phyloP scores from a whole-genome alignment of 495 filamentous ascomycete species.

The Penicillium paxilli region DNA sequence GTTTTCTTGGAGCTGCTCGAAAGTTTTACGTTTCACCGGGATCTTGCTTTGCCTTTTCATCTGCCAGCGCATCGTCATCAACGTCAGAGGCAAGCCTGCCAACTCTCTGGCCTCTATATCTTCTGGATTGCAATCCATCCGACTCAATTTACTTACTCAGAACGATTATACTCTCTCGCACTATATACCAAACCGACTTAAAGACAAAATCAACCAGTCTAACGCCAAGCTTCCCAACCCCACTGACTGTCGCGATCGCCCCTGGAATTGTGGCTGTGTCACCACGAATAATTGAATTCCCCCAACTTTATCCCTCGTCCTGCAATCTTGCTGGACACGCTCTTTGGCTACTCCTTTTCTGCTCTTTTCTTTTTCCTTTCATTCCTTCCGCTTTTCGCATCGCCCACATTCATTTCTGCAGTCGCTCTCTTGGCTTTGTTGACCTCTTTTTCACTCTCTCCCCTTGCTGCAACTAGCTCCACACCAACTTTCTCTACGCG shows the following conservation, averaged over 20 bases:
- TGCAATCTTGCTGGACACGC: neutral
- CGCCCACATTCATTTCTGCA: neutral
- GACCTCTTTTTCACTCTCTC: neutral
- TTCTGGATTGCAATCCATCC: neutral
- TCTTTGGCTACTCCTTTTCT: neutral
- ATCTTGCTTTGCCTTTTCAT: neutral
- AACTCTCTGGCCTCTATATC: neutral
- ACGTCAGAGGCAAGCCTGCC: neutral
- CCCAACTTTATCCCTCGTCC: neutral
- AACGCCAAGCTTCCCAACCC: conserved; percentile 8
- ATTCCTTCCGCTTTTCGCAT: neutral
- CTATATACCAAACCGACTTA: neutral
- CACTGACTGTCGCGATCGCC: conserved; percentile 1
- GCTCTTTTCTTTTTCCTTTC: neutral
- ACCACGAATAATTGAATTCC: neutral
- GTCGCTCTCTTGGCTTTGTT: neutral
- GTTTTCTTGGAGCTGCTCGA: neutral
- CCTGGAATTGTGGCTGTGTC: conserved; percentile 4
- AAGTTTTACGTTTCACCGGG: neutral
- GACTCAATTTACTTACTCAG: neutral
- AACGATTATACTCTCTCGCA: neutral
- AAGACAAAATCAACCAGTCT: neutral
- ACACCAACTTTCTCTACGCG: neutral
- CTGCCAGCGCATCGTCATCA: neutral
- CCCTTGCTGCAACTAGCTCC: conserved; percentile 7